phyloP scores from a whole-genome alignment of 768 basidiomycete species.

The Coprinopsis cinerea region DNA sequence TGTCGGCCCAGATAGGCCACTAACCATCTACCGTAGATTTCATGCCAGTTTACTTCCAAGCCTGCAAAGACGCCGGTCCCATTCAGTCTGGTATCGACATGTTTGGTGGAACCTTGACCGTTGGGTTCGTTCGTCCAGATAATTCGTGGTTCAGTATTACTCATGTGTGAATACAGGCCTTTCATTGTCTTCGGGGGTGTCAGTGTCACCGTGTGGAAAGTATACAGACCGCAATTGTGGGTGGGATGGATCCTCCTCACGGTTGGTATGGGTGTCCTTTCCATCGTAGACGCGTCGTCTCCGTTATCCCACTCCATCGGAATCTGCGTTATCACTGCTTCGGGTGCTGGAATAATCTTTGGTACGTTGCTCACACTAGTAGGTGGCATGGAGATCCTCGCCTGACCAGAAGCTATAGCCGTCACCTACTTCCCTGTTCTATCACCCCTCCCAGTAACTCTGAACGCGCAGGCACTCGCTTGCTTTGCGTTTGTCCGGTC shows the following conservation, averaged over 20 bases:
- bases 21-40: constrained; percentile 21
- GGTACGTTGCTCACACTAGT: constrained; percentile 13
- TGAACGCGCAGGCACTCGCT: constrained; percentile 38
- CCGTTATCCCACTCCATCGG: constrained; percentile 13
- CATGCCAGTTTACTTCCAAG: constrained; percentile 43
- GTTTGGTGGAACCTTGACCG: constrained; percentile 25
- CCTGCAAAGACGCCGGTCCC: constrained; percentile 30
- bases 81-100: constrained; percentile 31
- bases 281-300: constrained; percentile 14
- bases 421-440: constrained; percentile 36
- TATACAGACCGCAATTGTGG: neutral
- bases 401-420: neutral
- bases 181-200: constrained; percentile 15
- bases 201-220: neutral
- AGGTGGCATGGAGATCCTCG: neutral
- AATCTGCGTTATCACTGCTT: constrained; percentile 15
- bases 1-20: constrained; percentile 9
- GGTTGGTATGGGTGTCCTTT: constrained; percentile 31
- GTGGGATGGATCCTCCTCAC: constrained; percentile 31
- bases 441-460: constrained; percentile 34
- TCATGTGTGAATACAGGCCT: constrained; percentile 26
- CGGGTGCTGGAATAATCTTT: constrained; percentile 19
- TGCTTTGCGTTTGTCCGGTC: constrained; percentile 34
- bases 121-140: constrained; percentile 31
- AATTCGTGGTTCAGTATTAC: constrained; percentile 26